These are phyloP conservation scores for Sporothrix sp. DNA, from an alignment of 2,329 filamentous ascomycete genomes.

Conservation along the genomic window DNA sequence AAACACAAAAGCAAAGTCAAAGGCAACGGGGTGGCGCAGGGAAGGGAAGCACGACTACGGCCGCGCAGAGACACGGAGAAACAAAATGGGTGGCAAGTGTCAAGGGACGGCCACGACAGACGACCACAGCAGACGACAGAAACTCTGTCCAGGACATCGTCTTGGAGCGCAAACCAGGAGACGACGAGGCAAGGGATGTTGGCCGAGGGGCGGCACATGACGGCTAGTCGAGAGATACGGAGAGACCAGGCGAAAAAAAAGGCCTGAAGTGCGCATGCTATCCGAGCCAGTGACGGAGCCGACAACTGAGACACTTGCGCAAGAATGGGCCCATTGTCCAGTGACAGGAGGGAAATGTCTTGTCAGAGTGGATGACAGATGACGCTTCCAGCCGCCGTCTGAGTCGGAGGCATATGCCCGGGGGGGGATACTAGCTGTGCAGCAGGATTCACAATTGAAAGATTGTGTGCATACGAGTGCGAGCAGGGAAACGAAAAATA, in stretches of 20 bases:
- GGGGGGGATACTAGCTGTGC: no score
- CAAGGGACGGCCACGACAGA: not conserved
- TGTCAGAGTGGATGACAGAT: not conserved
- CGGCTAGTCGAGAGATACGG: not conserved
- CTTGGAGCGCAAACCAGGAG: no score
- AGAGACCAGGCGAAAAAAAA: not conserved
- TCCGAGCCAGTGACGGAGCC: not conserved
- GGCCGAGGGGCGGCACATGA: not conserved
- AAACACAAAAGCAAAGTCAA: not conserved
- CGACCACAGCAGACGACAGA: no score
- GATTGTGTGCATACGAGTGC: no score
- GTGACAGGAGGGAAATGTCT: not conserved
- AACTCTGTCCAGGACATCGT: no score
- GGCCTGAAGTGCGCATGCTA: not conserved
- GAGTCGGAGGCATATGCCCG: no score
- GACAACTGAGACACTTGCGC: not conserved
- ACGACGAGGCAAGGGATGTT: slow-evolving; percentile 1
- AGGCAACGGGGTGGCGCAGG: not conserved
- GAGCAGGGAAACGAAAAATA: no score
- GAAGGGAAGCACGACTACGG: not conserved
- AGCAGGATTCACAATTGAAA: no score
- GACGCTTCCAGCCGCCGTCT: not conserved
- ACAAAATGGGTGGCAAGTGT: not conserved
- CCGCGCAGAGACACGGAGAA: slow-evolving; percentile 6
- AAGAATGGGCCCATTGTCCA: not conserved